Evolutionary conservation across 345 rosid species (phyloP).

Genomic region (Pistacia integerrima): DNA sequence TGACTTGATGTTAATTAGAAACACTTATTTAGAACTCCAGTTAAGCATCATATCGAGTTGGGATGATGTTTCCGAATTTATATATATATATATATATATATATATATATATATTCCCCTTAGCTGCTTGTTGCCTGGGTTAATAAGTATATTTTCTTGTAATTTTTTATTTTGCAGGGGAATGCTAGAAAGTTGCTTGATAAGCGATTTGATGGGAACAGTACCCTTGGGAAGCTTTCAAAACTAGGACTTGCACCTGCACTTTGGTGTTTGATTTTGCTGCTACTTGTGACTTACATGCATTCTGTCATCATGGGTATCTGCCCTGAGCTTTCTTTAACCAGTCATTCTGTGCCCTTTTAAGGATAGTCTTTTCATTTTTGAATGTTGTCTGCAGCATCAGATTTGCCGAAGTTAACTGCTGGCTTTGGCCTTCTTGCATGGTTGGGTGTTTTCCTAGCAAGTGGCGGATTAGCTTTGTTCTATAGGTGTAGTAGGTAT

Average conservation of each 20-base stretch:
- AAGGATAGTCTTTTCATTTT: background rate
- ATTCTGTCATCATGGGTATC: conserved; percentile 78
- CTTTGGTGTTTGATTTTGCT: conserved; percentile 70
- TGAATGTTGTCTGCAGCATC: conserved; percentile 55
- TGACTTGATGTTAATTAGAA: background rate
- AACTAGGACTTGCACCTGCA: conserved; percentile 85
- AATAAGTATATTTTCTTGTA: conserved; percentile 1
- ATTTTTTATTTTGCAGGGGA: conserved; percentile 60
- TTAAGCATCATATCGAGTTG: background rate
- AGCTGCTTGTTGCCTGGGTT: background rate
- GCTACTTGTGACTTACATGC: conserved; percentile 63
- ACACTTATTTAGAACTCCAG: background rate
- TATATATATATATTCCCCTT: background rate
- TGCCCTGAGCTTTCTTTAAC: conserved; percentile 22
- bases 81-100: background rate
- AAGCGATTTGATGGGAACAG: conserved; percentile 75
- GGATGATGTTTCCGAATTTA: background rate
- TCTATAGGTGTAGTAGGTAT: conserved; percentile 96
- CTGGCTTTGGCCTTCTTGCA: conserved; percentile 78
- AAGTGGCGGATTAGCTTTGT: conserved; percentile 68
- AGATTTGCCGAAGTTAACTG: conserved; percentile 71
- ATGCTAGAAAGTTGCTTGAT: conserved; percentile 88
- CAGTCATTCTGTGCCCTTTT: conserved; percentile 22
- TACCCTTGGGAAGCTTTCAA: conserved; percentile 72
- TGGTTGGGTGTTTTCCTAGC: conserved; percentile 85